phyloP scores from a whole-genome alignment of 2,329 filamentous ascomycete species.

The Ustilaginoidea virens region DNA sequence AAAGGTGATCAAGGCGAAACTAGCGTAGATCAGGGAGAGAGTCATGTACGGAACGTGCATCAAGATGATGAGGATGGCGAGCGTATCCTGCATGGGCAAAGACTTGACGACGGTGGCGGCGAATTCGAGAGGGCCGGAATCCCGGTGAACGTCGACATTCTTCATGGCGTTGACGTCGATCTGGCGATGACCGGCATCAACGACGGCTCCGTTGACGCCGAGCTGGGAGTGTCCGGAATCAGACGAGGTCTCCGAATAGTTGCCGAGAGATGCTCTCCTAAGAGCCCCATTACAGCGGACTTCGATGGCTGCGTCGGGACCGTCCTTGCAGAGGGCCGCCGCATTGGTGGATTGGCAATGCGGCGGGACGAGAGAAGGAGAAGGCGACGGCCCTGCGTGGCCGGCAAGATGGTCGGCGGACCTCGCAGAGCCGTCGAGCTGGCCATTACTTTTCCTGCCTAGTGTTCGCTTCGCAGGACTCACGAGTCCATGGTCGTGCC shows the following conservation, averaged over 20 bases:
- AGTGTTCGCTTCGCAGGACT: slow-evolving; percentile 29
- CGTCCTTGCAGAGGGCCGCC: slow-evolving; percentile 16
- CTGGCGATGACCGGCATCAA: slow-evolving; percentile 40
- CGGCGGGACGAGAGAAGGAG: slow-evolving; percentile 7
- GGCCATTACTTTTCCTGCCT: slow-evolving; percentile 29
- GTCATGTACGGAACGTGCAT: slow-evolving; percentile 83
- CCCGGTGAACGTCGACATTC: slow-evolving; percentile 51
- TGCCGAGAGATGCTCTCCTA: slow-evolving; percentile 33
- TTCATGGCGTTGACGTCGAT: slow-evolving; percentile 58
- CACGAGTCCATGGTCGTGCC: slow-evolving; percentile 80
- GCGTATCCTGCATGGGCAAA: slow-evolving; percentile 84
- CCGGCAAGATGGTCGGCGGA: slow-evolving; percentile 16
- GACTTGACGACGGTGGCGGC: slow-evolving; percentile 77
- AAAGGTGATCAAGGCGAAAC: slow-evolving; percentile 87
- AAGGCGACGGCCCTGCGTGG: slow-evolving; percentile 15
- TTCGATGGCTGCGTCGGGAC: slow-evolving; percentile 15
- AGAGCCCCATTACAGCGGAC: slow-evolving; percentile 24
- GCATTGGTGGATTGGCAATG: slow-evolving; percentile 18
- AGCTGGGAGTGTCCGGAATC: slow-evolving; percentile 31
- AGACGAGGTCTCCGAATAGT: slow-evolving; percentile 38
- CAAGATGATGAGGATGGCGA: slow-evolving; percentile 90
- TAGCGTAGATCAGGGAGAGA: slow-evolving; percentile 75
- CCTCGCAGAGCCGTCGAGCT: slow-evolving; percentile 24
- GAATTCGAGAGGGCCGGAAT: slow-evolving; percentile 58
- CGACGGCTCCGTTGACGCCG: slow-evolving; percentile 17